Conservation (phyloP, 805 yeast genomes). For the Wickerhamiella australiensis region DNA sequence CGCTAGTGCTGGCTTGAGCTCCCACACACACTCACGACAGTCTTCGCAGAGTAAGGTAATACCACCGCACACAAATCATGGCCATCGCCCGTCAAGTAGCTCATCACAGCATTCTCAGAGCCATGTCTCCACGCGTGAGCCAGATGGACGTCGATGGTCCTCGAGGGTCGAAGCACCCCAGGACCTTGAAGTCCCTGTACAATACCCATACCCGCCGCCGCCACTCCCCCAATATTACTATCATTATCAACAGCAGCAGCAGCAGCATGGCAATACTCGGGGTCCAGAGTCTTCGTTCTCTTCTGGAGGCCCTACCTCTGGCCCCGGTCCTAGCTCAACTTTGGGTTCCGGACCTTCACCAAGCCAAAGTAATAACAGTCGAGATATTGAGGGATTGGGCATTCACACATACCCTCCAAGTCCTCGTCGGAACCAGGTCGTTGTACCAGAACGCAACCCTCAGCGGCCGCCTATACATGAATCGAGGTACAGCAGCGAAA, state of each 20-base stretch:
- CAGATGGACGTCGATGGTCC: slow-evolving; percentile 4
- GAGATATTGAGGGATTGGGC: slow-evolving; percentile 1
- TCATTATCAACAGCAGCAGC: not conserved
- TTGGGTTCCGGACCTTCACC: not conserved
- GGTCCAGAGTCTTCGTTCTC: not conserved
- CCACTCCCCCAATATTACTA: not conserved
- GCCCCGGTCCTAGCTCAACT: slow-evolving; percentile 4
- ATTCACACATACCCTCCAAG: not conserved
- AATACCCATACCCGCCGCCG: not conserved
- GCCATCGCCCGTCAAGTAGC: not conserved
- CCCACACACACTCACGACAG: not conserved
- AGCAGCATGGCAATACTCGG: not conserved
- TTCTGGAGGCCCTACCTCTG: not conserved
- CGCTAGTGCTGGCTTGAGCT: not conserved
- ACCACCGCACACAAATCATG: not conserved
- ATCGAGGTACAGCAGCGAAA: not conserved
- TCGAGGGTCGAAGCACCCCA: slow-evolving; percentile 1
- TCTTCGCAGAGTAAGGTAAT: not conserved
- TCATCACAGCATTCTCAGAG: not conserved
- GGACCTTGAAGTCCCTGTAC: slow-evolving; percentile 11
- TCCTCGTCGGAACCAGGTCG: not conserved
- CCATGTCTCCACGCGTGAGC: not conserved
- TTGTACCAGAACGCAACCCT: not conserved
- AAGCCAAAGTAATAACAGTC: not conserved
- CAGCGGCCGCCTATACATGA: not conserved